phyloP scores from a whole-genome alignment of 2,329 filamentous ascomycete genomes.

The Aspergillus terreus region DNA sequence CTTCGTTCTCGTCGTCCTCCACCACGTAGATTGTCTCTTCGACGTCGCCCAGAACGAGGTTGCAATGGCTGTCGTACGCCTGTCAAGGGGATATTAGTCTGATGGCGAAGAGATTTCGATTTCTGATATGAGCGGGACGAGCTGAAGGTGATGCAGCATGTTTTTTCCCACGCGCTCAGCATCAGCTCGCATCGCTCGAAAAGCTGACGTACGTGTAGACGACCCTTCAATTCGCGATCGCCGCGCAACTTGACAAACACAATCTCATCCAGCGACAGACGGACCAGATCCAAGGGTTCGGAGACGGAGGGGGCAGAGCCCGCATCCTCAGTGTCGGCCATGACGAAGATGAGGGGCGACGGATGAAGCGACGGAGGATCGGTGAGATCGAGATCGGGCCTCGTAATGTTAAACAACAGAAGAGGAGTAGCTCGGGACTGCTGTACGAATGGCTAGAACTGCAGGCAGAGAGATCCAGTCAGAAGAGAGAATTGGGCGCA shows the following conservation, averaged over 20 bases:
- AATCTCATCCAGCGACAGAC: conserved; percentile 88
- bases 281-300: conserved; percentile 93
- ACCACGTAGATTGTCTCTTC: conserved; percentile 95
- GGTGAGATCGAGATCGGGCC: neutral
- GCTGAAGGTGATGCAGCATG: neutral
- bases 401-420: neutral
- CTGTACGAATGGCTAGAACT: neutral
- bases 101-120: neutral
- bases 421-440: neutral
- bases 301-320: conserved; percentile 62
- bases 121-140: no score
- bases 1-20: conserved; percentile 78
- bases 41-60: conserved; percentile 90
- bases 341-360: conserved; percentile 34
- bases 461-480: no score
- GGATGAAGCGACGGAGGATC: neutral
- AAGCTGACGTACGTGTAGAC: conserved; percentile 72
- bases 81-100: conserved; percentile 35
- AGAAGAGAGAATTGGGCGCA: neutral
- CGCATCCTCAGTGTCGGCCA: conserved; percentile 81
- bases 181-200: neutral
- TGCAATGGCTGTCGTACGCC: conserved; percentile 99
- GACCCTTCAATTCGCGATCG: conserved; percentile 90
- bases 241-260: conserved; percentile 97
- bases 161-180: no score